Evolutionary conservation across 441 rosid species (phyloP).

Genomic region (Aleurites moluccanus): DNA sequence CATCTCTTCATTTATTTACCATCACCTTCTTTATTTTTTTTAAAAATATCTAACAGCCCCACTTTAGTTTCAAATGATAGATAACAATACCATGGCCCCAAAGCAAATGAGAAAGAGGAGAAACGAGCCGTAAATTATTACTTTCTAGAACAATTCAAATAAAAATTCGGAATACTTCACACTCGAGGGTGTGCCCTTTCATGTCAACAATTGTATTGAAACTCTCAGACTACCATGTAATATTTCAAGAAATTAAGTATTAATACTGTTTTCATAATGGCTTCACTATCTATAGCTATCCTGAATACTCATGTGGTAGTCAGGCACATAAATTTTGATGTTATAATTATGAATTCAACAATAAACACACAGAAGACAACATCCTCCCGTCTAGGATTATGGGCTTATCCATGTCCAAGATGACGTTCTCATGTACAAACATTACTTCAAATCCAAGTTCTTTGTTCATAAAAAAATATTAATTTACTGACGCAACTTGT

Average conservation of each 20-base stretch:
- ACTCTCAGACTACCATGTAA: not conserved
- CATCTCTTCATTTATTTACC: not conserved
- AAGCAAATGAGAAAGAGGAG: not conserved
- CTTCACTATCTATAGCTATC: constrained; percentile 2
- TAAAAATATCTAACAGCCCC: not conserved
- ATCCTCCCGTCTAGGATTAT: not conserved
- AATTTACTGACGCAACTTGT: not conserved
- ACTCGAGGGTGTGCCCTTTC: not conserved
- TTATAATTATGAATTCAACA: not conserved
- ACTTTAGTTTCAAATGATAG: not conserved
- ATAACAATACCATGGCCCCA: not conserved
- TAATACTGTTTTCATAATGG: too few species aligned
- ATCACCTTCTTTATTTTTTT: not conserved
- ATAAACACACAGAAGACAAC: not conserved
- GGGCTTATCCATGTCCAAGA: not conserved
- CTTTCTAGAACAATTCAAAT: not conserved
- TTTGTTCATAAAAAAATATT: not conserved
- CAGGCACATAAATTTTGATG: not conserved
- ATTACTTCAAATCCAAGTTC: not conserved
- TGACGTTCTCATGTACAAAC: not conserved
- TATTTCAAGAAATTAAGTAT: not conserved
- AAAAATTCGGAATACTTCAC: not conserved
- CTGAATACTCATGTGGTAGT: not conserved
- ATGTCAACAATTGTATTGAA: not conserved
- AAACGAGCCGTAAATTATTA: not conserved